phyloP scores from a whole-genome alignment of 495 filamentous ascomycete genomes.

The Xylaria sp. region DNA sequence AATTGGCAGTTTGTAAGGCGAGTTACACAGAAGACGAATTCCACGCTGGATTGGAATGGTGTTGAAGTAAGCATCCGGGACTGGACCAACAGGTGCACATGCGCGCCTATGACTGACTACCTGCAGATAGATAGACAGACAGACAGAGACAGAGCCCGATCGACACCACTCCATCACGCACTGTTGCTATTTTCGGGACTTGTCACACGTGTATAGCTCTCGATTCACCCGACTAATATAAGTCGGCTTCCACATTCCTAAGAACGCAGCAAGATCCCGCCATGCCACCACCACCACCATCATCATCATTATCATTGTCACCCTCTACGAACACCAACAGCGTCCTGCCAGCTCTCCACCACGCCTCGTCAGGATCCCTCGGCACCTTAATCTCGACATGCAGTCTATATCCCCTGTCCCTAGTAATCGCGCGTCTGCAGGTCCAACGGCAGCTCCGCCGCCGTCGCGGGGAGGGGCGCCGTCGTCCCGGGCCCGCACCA shows the following conservation, averaged over 20 bases:
- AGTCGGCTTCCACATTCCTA: background rate
- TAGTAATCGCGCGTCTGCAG: constrained; percentile 86
- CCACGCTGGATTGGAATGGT: background rate
- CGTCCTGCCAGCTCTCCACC: constrained; percentile 83
- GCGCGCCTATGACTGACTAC: background rate
- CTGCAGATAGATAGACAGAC: background rate
- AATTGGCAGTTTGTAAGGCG: constrained; percentile 11
- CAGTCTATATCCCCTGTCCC: constrained; percentile 79
- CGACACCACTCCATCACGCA: constrained; percentile 4
- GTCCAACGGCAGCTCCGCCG: constrained; percentile 70
- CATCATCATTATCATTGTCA: constrained; percentile 8
- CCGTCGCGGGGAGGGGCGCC: constrained; percentile 29
- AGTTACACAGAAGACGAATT: background rate
- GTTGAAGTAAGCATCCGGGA: background rate
- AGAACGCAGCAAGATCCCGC: background rate
- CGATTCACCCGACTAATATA: constrained; percentile 4
- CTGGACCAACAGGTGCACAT: background rate
- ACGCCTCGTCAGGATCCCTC: constrained; percentile 80
- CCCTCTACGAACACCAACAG: constrained; percentile 32
- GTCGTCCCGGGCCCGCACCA: background rate
- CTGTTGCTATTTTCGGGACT: background rate
- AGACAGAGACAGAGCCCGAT: too few species aligned
- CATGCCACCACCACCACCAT: constrained; percentile 7
- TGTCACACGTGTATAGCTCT: background rate
- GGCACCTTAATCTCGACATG: constrained; percentile 84